Evolutionary conservation across 176 grass and related monocot species (phyloP), one percentile per base, ranked within the genome.

Genomic region (Rhynchospora tenuis): DNA sequence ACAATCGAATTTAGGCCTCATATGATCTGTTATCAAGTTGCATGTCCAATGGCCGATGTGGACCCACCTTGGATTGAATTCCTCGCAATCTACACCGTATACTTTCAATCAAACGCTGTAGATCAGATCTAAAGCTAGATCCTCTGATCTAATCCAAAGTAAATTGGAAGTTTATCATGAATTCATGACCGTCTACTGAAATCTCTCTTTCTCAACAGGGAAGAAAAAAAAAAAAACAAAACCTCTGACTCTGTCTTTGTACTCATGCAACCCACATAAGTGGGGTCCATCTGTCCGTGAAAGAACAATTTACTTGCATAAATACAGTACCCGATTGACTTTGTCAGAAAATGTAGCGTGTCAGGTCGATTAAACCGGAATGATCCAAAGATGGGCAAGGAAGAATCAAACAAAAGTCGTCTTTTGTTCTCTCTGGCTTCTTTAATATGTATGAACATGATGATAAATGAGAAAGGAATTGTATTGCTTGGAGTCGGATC

Each of bases 321-420:
- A 7, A 73, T 47, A 48, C 20, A 3, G n/a, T 48, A 24, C 16
- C 55, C 10, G 70, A 76, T 16, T 1, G 73, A 77, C 73, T 12
- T 3, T 56, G 73, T 77, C 73, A 77, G 73, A 51, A 74, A 74
- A 74, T 74, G 45, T 26, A 50, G 46, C 45, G 3, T 48, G 71
- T 74, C 46, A 74, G 71, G 47, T 74, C 12, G 71, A 20, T 42
- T 0, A 67, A 27, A 73, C 27, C 71, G 16, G 2, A 73, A n/a
- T 22, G 20, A 74, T 73, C 20, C n/a, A 19, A 23, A 48, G 45
- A 50, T 73, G 45, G n/a, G 7, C 5, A 23, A 26, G 20, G 47
- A 23, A 1, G n/a, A 48, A 23, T 46, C 10, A 27, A 27, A 74
- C 24, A 10, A 7, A 13, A 51, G 13, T 14, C 1, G 26, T 2